Base-by-base conservation (phyloP, 2,329 filamentous ascomycete species). In the Sporothrix phasma region DNA sequence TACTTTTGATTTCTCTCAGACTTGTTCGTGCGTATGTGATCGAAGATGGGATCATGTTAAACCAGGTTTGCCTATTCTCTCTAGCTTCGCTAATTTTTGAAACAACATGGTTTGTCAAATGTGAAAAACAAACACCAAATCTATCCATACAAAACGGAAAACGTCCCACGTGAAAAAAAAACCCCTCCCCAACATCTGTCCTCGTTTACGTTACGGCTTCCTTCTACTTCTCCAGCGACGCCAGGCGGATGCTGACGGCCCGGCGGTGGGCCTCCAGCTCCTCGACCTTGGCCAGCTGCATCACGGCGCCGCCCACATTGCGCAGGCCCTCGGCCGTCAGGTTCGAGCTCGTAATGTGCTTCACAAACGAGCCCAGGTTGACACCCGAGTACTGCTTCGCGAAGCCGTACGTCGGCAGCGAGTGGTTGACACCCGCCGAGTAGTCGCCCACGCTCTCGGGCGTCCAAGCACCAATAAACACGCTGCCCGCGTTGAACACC, bases 371-470 rank as follows among this genome's bases (percentile, higher is more conserved):
- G 37, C 85, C 91, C 5, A 99, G 84, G 75, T 96, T 99, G 72
- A 99, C 94, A 61, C 94, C 94, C 5, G 92, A 97, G 79, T 99
- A 99, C 76, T 99, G 94, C 78, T 96, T 96, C 58, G 94, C 94
- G 72, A 96, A 99, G 46, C 94, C 94, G 73, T 97, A 99, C 0
- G 94, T 99, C 61, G 94, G 94, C 69, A 99, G 79, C 65, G 90
- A 95, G 80, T 99, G 94, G 76, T 99, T 99, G 47, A 99, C 94
- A 72, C 94, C 94, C 62, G 94, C 94, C 68, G 92, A 96, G 78
- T 99, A 99, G 75, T 99, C 94, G 53, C 94, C 94, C 3, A 99
- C 94, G 74, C 90, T 96, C 78, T 99, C 94, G 5, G 94, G 94
- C 0, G 94, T 97, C 94, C 94, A 99, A 68, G 89, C 82, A 10